Conservation (phyloP, 306 rosid species). For the Malus fusca region DNA sequence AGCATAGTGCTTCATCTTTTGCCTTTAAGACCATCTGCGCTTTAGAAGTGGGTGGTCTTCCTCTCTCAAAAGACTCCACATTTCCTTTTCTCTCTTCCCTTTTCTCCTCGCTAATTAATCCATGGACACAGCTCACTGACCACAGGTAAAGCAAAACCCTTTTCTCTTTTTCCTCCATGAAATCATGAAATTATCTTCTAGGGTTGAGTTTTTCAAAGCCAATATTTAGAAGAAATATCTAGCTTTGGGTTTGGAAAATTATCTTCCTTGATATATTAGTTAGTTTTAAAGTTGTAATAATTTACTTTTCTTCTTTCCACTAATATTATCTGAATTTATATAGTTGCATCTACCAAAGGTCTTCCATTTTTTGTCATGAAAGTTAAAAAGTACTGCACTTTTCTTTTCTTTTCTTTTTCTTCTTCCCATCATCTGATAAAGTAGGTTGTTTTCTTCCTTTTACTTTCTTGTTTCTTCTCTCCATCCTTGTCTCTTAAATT, state of each 20-base stretch:
- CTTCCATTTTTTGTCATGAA: conserved; percentile 37
- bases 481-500: conserved; percentile 2
- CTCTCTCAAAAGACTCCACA: conserved; percentile 49
- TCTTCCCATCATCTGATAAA: conserved; percentile 34
- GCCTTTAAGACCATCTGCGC: conserved; percentile 58
- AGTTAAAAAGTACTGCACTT: conserved; percentile 36
- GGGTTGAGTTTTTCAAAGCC: conserved; percentile 30
- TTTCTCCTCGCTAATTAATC: conserved; percentile 40
- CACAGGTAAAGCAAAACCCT: conserved; percentile 68
- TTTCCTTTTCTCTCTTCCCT: conserved; percentile 30
- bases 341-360: conserved; percentile 26
- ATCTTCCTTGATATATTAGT: conserved; percentile 17
- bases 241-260: conserved; percentile 9
- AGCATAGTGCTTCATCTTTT: conserved; percentile 32
- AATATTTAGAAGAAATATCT: background rate
- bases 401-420: conserved; percentile 17
- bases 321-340: conserved; percentile 22
- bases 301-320: conserved; percentile 12
- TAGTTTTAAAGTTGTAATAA: conserved; percentile 17
- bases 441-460: conserved; percentile 32
- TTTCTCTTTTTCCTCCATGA: conserved; percentile 31
- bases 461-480: conserved; percentile 10
- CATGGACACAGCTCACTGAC: conserved; percentile 98
- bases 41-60: conserved; percentile 36
- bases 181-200: conserved; percentile 35